Evolutionary conservation across 2,329 filamentous ascomycete genomes (phyloP), one percentile per base, ranked within the genome.

Genomic region (Pezicula radicicola): DNA sequence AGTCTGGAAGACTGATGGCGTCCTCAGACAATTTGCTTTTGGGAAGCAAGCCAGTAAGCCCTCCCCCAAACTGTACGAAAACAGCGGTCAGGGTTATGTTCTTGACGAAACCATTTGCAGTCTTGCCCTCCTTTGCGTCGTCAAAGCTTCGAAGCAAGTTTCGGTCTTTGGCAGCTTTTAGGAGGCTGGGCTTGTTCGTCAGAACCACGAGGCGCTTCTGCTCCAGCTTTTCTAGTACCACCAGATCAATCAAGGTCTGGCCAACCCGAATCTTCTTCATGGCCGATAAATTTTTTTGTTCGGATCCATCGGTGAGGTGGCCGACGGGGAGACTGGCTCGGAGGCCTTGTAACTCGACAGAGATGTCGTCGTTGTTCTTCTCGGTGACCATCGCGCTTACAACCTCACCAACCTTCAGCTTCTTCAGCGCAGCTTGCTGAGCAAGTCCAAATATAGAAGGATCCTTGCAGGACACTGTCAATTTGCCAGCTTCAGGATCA

Each of bases 381-480:
- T 91, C 87, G n/a, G 84, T 84, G 4, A 93, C 89, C 45, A 84
- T 89, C 46, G 87, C 94, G 33, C 84, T 83, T 10, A 96, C 87
- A 40, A 93, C 66, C 49, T 87, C 78, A 35, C 93, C 92, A 39
- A 89, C 74, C 54, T 84, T 79, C 19, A 97, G 75, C 39, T 82
- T 81, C 64, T 88, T 85, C 61, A 96, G 83, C 1, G 88, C 88
- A 53, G 83, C 81, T 64, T 94, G 89, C 64, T 89, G 88, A 37
- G 89, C 85, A 18, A 83, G 63, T 9, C 88, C 88, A 62, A 94
- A 90, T 0, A 83, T 83, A 25, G 85, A 83, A 8, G 89, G 89
- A 60, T 96, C 91, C 70, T 96, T 96, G 78, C 94, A 99, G 18
- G 93, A 96, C 4, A 99, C 89, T 36, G 90, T 83, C 58, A 99